These are phyloP conservation scores for Phytophthora sojae DNA, from an alignment of 352 stramenopile species.

Conservation along the genomic window DNA sequence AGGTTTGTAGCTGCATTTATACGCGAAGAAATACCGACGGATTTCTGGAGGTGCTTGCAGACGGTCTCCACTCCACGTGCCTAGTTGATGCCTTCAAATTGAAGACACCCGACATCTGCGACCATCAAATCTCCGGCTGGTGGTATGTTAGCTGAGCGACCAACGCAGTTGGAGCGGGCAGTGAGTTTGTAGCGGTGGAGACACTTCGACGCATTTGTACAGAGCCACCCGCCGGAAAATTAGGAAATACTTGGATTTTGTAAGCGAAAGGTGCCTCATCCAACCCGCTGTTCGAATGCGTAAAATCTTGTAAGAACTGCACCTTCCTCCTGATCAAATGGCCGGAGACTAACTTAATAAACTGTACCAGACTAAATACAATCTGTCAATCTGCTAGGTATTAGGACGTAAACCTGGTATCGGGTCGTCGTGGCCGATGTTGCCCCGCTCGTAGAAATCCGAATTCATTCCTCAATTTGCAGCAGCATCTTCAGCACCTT, in stretches of 20 bases:
- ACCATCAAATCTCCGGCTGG: not conserved
- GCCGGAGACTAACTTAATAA: not conserved
- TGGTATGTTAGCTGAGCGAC: no score
- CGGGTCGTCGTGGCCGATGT: not conserved
- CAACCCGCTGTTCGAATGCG: not conserved
- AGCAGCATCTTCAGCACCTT: conserved; percentile 10
- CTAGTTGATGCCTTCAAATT: not conserved
- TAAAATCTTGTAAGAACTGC: conserved; percentile 1
- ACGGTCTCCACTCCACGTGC: not conserved
- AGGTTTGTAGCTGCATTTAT: not conserved
- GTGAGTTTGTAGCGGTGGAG: no score
- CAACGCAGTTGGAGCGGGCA: no score
- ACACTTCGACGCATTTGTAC: not conserved
- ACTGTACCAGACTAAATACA: not conserved
- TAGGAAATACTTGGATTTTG: not conserved
- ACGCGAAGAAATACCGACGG: conserved; percentile 9
- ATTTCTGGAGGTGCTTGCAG: conserved; percentile 1
- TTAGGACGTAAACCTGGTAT: conserved; percentile 1
- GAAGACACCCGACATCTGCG: not conserved
- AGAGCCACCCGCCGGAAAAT: not conserved
- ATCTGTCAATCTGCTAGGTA: conserved; percentile 3
- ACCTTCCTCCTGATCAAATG: not conserved
- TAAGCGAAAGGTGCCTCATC: not conserved
- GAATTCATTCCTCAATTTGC: conserved; percentile 33
- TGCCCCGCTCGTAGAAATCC: not conserved